Base-by-base conservation (phyloP, 73 alveolate genomes). In the Paramecium primaurelia region DNA sequence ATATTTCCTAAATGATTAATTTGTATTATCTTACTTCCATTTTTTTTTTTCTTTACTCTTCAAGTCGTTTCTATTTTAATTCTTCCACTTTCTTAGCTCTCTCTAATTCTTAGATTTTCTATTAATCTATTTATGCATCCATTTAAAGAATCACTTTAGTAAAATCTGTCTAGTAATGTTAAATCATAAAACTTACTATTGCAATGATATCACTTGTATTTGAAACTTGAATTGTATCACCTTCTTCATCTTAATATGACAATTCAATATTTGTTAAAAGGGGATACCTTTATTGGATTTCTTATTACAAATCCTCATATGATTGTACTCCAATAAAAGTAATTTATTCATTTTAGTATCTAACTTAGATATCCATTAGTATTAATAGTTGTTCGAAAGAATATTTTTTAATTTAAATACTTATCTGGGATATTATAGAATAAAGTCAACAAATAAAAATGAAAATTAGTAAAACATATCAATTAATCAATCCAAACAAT, bases 221-320 rank as follows among this genome's bases (percentile, higher is more conserved):
- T 42, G 91, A 40, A 16, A 80, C 91, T 22, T 80, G 9, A 44
- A 80, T 80, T 2, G 8, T 8, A 47, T 80, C 91, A 20, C 91
- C 91, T 6, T 80, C 91, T 26, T 80, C 91, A 80, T 80, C 91
- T 49, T n/a, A 10, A 47, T 80, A 80, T 6, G 40, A 73, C 25
- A 73, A 73, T 16, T 73, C 59, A n/a, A 37, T 1, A 73, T 73
- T 44, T 38, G 6, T 37, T 14, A 73, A 10, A 34, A n/a, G 7
- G 1, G 84, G 84, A 14, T 32, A 64, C 40, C 28, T 64, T 26
- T 64, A 16, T 34, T 64, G 10, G 4, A 64, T 64, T n/a, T 64
- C 84, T 64, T 28, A 32, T 10, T 22, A 10, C 16, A 59, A 59
- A 25, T 59, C 77, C 4, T 59, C 77, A 45, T 8, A 59, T 25